Conservation (phyloP, 148 eudicot genomes). For the Vaccinium corymbosum region DNA sequence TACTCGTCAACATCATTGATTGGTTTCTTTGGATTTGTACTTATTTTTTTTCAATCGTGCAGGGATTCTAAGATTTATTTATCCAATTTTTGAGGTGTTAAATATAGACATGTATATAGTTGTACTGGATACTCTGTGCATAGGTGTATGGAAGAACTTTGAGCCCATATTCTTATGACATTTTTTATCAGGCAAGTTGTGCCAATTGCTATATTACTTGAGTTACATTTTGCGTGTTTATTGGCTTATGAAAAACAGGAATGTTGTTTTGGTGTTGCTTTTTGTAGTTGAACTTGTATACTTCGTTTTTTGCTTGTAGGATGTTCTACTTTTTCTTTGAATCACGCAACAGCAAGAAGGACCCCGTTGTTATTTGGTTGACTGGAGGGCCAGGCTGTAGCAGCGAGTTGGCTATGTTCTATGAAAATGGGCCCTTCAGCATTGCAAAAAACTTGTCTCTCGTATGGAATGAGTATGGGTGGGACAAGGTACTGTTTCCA, state of each 20-base stretch:
- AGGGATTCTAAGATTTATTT: neutral
- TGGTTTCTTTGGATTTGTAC: neutral
- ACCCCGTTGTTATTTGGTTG: slow-evolving; percentile 94
- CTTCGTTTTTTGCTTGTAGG: slow-evolving; percentile 35
- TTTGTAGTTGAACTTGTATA: slow-evolving; percentile 5
- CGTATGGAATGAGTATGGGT: slow-evolving; percentile 79
- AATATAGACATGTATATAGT: neutral
- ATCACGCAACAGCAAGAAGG: slow-evolving; percentile 64
- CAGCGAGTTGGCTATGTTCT: slow-evolving; percentile 93
- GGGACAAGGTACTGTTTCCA: slow-evolving; percentile 64
- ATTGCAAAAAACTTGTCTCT: slow-evolving; percentile 74
- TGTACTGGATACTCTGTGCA: neutral
- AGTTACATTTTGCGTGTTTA: neutral
- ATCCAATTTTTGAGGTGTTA: neutral
- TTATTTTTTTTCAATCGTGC: neutral
- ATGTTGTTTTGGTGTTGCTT: neutral
- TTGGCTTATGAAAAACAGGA: neutral
- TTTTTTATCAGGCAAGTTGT: neutral
- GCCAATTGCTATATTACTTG: neutral
- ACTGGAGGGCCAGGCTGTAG: slow-evolving; percentile 97
- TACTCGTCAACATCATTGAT: no score
- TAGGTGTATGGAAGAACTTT: neutral
- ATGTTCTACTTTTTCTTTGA: slow-evolving; percentile 95
- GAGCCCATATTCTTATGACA: neutral
- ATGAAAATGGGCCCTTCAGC: slow-evolving; percentile 86